Evolutionary conservation across 768 basidiomycete species (phyloP).

Genomic region (Panus rudis): DNA sequence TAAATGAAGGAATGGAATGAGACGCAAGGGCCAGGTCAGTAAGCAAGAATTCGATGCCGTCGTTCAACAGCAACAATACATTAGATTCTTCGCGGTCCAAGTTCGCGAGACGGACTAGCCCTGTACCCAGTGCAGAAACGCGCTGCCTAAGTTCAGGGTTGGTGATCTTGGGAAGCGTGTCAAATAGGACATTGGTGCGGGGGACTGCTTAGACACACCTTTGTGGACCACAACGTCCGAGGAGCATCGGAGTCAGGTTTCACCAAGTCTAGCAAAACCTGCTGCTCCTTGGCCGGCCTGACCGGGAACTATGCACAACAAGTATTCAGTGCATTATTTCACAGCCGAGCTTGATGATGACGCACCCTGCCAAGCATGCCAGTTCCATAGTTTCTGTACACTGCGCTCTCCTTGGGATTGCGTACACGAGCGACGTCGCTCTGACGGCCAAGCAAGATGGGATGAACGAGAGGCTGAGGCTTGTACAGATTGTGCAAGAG

Average conservation of each 20-base stretch:
- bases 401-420: constrained; percentile 74
- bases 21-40: constrained; percentile 73
- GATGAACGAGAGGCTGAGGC: constrained; percentile 83
- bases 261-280: constrained; percentile 59
- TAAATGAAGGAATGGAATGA: constrained; percentile 62
- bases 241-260: constrained; percentile 58
- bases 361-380: constrained; percentile 75
- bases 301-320: constrained; percentile 61
- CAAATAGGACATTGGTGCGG: not conserved
- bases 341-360: constrained; percentile 13
- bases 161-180: constrained; percentile 48
- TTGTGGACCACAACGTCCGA: constrained; percentile 74
- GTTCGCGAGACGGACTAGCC: constrained; percentile 50
- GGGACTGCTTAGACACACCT: constrained; percentile 34
- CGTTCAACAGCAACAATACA: constrained; percentile 73
- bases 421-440: constrained; percentile 82
- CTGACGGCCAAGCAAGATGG: constrained; percentile 88
- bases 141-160: constrained; percentile 67
- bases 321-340: not conserved
- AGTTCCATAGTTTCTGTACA: constrained; percentile 88
- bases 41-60: constrained; percentile 73
- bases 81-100: constrained; percentile 54
- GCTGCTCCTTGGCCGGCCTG: constrained; percentile 64
- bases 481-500: constrained; percentile 73
- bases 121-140: constrained; percentile 65